Percentiles rank a stretch among this genome's conserved stretches.
Evolutionary conservation across 495 filamentous ascomycete genomes (phyloP).

Genomic region (Penicillium cataractarum): DNA sequence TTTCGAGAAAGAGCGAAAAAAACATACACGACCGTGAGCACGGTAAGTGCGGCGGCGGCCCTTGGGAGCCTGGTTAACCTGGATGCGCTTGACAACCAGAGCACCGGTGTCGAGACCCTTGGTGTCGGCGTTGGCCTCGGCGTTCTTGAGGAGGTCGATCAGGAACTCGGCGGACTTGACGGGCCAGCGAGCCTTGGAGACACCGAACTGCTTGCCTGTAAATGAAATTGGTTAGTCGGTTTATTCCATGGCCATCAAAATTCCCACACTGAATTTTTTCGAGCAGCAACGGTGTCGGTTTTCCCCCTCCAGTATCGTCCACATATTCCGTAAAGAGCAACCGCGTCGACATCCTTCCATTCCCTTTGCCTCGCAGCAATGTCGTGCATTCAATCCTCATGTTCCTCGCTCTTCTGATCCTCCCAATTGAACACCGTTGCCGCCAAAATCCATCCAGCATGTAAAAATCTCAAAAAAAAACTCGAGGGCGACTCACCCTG

Average conservation of each 20-base stretch:
- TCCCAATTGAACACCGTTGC: slow-evolving; percentile 25
- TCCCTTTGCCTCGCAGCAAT: not conserved
- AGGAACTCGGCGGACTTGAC: slow-evolving; percentile 98
- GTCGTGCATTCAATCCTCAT: slow-evolving; percentile 11
- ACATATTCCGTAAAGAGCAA: not conserved
- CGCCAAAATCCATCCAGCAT: slow-evolving; percentile 13
- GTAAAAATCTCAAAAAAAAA: slow-evolving; percentile 17
- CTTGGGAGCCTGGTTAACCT: slow-evolving; percentile 99
- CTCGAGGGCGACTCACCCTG: slow-evolving; percentile 76
- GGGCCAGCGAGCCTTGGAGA: slow-evolving; percentile 96
- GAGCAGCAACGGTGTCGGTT: slow-evolving; percentile 29
- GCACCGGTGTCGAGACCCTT: slow-evolving; percentile 98
- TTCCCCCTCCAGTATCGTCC: slow-evolving; percentile 1
- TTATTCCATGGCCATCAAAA: slow-evolving; percentile 13
- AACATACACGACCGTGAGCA: slow-evolving; percentile 98
- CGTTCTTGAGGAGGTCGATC: slow-evolving; percentile 95
- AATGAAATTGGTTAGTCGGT: slow-evolving; percentile 29
- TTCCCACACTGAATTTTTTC: slow-evolving; percentile 20
- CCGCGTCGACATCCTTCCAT: not conserved
- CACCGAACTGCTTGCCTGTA: slow-evolving; percentile 97
- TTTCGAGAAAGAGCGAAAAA: not conserved
- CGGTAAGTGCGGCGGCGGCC: slow-evolving; percentile 97
- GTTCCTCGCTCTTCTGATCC: not conserved
- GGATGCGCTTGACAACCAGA: slow-evolving; percentile 98
- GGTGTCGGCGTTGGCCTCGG: slow-evolving; percentile 97